phyloP scores from a whole-genome alignment of 2,329 filamentous ascomycete species.

The Fusarium cyanostomum region DNA sequence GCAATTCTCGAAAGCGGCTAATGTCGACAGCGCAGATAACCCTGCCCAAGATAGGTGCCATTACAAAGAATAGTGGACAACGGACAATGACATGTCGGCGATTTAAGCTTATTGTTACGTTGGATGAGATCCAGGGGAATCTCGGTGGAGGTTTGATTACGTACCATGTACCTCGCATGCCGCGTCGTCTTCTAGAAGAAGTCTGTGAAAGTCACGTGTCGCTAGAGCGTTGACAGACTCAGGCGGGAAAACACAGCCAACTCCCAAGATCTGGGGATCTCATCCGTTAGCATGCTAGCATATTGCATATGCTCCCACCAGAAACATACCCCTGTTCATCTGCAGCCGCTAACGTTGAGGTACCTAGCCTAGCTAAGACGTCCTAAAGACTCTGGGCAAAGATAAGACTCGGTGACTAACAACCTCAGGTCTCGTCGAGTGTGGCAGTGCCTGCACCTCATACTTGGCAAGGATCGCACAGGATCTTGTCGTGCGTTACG shows the following conservation, averaged over 20 bases:
- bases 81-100: slow-evolving; percentile 27
- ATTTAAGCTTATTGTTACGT: slow-evolving; percentile 44
- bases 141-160: slow-evolving; percentile 33
- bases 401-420: slow-evolving; percentile 36
- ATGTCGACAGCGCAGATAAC: slow-evolving; percentile 27
- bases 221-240: slow-evolving; percentile 14
- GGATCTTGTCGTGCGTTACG: slow-evolving; percentile 19
- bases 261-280: neutral
- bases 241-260: neutral
- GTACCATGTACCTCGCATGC: slow-evolving; percentile 38
- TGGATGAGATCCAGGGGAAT: slow-evolving; percentile 29
- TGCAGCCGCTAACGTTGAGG: slow-evolving; percentile 19
- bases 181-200: slow-evolving; percentile 37
- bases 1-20: slow-evolving; percentile 15
- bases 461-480: slow-evolving; percentile 26
- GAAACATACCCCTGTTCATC: slow-evolving; percentile 13
- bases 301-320: neutral
- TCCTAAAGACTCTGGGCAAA: slow-evolving; percentile 24
- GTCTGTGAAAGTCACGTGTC: slow-evolving; percentile 23
- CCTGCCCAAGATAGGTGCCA: slow-evolving; percentile 9
- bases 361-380: slow-evolving; percentile 39
- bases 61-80: slow-evolving; percentile 24
- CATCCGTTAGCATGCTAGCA: slow-evolving; percentile 27
- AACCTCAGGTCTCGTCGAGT: slow-evolving; percentile 25
- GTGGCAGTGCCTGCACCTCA: slow-evolving; percentile 42